These are phyloP conservation scores for Fusarium sp. DNA, from an alignment of 2,329 filamentous ascomycete genomes.

Conservation along the genomic window DNA sequence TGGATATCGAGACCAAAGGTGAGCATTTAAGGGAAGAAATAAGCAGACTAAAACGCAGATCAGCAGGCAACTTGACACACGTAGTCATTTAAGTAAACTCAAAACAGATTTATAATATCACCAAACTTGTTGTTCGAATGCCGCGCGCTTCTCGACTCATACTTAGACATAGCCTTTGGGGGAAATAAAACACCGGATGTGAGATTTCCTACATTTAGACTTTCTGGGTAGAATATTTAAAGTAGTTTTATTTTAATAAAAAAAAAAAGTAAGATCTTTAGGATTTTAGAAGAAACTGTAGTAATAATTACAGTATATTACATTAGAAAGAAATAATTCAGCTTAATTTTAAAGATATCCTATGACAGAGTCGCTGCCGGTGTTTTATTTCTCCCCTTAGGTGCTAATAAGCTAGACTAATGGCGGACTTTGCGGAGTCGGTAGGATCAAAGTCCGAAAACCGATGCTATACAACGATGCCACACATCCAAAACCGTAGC, in stretches of 20 bases:
- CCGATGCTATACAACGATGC: constrained; percentile 22
- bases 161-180: not conserved
- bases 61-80: constrained; percentile 7
- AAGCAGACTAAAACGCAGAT: constrained; percentile 12
- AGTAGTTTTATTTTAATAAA: no score
- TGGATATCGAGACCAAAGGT: not conserved
- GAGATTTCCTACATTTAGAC: no score
- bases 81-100: constrained; percentile 14
- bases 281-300: no score
- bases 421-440: constrained; percentile 38
- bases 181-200: no score
- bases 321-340: no score
- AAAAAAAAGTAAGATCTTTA: no score
- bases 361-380: no score
- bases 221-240: no score
- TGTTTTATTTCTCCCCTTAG: no score
- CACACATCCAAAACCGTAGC: constrained; percentile 1
- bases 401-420: not conserved
- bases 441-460: constrained; percentile 17
- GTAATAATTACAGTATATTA: no score
- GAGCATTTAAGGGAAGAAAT: not conserved
- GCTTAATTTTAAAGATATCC: no score
- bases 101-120: constrained; percentile 20
- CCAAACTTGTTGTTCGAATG: not conserved
- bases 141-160: constrained; percentile 18